Conservation (phyloP, 2,329 filamentous ascomycete species). For the Penicillium concentricum region DNA sequence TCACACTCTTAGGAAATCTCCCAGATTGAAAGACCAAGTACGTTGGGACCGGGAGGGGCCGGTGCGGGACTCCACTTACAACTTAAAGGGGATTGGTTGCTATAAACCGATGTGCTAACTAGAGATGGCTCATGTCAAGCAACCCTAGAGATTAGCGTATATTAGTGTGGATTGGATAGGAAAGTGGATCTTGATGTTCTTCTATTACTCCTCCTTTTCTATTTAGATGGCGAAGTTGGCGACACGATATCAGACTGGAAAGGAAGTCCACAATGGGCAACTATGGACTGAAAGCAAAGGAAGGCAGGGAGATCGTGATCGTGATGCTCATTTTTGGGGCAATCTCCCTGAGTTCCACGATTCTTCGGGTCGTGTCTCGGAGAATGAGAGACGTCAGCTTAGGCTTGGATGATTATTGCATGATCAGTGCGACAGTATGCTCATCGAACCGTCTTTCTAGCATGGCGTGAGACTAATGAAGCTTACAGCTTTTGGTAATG, state of each 20-base stretch:
- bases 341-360: background rate
- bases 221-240: no score
- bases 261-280: background rate
- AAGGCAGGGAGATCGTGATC: conserved; percentile 1
- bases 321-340: background rate
- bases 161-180: no score
- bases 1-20: no score
- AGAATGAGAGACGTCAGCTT: background rate
- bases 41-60: background rate
- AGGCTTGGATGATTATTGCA: conserved; percentile 4
- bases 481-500: background rate
- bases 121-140: no score
- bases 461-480: background rate
- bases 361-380: background rate
- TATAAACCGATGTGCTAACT: no score
- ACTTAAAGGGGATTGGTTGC: background rate
- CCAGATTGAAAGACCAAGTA: background rate
- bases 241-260: background rate
- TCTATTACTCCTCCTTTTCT: no score
- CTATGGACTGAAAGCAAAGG: background rate
- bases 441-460: background rate
- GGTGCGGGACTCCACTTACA: background rate
- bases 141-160: no score
- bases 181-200: no score
- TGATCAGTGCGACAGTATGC: background rate